A percentile compares a stretch with the other conserved stretches of the same genome.
Conservation (phyloP, 768 basidiomycete species). For the Termitomyces sp. region DNA sequence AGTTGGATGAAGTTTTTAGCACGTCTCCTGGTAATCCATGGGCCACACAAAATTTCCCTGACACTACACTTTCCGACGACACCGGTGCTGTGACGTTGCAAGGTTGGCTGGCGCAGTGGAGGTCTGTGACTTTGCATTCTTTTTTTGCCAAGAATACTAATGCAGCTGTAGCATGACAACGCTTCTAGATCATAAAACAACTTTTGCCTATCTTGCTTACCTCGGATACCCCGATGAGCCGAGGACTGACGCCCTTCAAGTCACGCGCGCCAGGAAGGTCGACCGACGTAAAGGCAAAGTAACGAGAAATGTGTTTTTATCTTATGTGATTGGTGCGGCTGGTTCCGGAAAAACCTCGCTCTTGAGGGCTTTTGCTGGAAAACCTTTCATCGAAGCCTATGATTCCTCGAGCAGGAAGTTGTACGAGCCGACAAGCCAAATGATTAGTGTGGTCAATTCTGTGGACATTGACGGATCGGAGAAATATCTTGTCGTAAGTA, state of each 20-base stretch:
- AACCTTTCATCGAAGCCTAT: slow-evolving; percentile 66
- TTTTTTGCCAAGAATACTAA: not conserved
- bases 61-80: slow-evolving; percentile 84
- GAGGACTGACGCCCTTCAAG: slow-evolving; percentile 77
- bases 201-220: slow-evolving; percentile 92
- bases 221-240: slow-evolving; percentile 82
- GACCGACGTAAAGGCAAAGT: slow-evolving; percentile 87
- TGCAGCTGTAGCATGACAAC: slow-evolving; percentile 79
- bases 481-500: slow-evolving; percentile 91
- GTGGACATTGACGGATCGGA: slow-evolving; percentile 94
- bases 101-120: slow-evolving; percentile 98
- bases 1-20: slow-evolving; percentile 85
- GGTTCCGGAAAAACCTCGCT: slow-evolving; percentile 94
- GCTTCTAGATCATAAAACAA: slow-evolving; percentile 86
- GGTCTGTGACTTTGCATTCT: slow-evolving; percentile 38
- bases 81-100: slow-evolving; percentile 90
- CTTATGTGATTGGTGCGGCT: slow-evolving; percentile 92
- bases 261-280: slow-evolving; percentile 78
- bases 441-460: slow-evolving; percentile 88
- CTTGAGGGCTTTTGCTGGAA: slow-evolving; percentile 79
- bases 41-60: slow-evolving; percentile 85
- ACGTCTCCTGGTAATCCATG: slow-evolving; percentile 98
- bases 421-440: slow-evolving; percentile 88
- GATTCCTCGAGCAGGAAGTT: slow-evolving; percentile 77
- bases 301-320: slow-evolving; percentile 86